Base-by-base conservation (phyloP, 208 protist species). In the Naegleria fowleri region DNA sequence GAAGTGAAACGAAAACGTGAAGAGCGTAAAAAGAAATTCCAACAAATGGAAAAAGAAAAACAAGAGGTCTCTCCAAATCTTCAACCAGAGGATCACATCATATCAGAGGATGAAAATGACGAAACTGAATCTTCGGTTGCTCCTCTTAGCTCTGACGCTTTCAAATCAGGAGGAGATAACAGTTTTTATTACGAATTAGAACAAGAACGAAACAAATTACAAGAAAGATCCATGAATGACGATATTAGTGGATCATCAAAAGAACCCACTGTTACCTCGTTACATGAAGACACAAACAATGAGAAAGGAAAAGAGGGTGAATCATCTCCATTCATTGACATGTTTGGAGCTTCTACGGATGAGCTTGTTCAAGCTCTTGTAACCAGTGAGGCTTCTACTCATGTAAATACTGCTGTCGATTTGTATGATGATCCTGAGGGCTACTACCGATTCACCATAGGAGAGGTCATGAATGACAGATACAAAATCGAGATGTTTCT, bases 361-460 rank as follows among this genome's bases (percentile, higher is more conserved):
- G 22, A 15, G 19, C 13, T 67, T 4, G 55, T 67, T 1, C 19
- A 36, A 36, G 5, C n/a, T 36, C 9, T 79, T 25, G n/a, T 9
- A 5, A 9, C 6, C 6, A 9, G n/a, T 79, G 58, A 75, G 13
- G 5, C 6, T 36, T 36, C 19, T 79, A 0, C n/a, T 9, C 6
- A 79, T 79, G n/a, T 36, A 6, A 79, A 79, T 7, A 79, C 29
- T 13, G 13, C 67, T 13, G n/a, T 33, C 19, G 67, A 79, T 5
- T 79, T 79, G n/a, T 79, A 36, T 79, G 67, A 79, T 36, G 86
- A 90, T 48, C 9, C 13, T 39, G 86, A 90, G 19, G 86, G 86
- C 11, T 90, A 90, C 25, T 41, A 55, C 2, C 36, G 59, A 43
- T 39, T n/a, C 33, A 55, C 29, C 13, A 52, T 90, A 16, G 86